Conservation (phyloP, 495 filamentous ascomycete species). For the Aspergillus incahuasiensis region DNA sequence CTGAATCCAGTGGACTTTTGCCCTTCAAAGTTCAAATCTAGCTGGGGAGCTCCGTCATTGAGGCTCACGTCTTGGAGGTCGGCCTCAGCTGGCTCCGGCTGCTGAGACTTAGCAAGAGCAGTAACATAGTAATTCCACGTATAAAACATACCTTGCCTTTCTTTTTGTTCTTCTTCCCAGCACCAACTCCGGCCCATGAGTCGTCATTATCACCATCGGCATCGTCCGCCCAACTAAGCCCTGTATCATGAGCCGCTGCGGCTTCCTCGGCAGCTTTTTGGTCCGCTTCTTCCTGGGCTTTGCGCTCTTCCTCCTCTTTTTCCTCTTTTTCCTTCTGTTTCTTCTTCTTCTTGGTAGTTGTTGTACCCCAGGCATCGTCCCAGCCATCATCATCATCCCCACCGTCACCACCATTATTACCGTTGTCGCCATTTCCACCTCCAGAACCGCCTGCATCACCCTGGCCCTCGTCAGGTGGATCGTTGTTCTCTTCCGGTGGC, state of each 20-base stretch:
- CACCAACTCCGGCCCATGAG: constrained; percentile 31
- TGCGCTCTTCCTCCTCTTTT: constrained; percentile 35
- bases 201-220: constrained; percentile 28
- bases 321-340: constrained; percentile 33
- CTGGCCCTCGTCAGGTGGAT: constrained; percentile 22
- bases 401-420: constrained; percentile 22
- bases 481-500: constrained; percentile 10
- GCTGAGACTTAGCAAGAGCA: not conserved
- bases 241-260: constrained; percentile 25
- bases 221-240: constrained; percentile 45
- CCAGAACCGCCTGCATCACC: constrained; percentile 30
- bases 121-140: not conserved
- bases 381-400: constrained; percentile 34
- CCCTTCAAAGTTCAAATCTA: constrained; percentile 42
- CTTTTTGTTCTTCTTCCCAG: constrained; percentile 46
- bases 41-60: constrained; percentile 36
- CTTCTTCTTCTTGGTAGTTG: constrained; percentile 38
- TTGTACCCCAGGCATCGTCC: constrained; percentile 36
- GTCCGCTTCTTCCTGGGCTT: constrained; percentile 29
- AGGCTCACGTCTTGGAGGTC: constrained; percentile 48
- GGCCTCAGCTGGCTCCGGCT: constrained; percentile 8
- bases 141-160: constrained; percentile 42
- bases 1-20: constrained; percentile 32
- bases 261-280: constrained; percentile 33
- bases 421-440: constrained; percentile 26